A percentile compares a stretch with the other conserved stretches of the same genome.
phyloP scores from a whole-genome alignment of 73 alveolate genomes.

The Paramecium sexaurelia region DNA sequence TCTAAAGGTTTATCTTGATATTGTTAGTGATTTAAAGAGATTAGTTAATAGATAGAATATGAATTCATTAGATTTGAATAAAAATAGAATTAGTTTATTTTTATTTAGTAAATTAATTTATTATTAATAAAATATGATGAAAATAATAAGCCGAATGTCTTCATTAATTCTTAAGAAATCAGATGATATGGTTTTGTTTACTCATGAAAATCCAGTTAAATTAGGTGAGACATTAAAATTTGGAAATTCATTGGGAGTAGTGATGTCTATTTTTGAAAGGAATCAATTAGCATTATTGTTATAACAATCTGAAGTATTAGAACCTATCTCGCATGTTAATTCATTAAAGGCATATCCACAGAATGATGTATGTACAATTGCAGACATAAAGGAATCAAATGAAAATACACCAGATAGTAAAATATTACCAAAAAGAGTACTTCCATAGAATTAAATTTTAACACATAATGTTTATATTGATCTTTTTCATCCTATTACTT shows the following conservation, averaged over 20 bases:
- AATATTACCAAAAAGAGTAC: background rate
- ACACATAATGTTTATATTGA: constrained; percentile 26
- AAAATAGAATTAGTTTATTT: background rate
- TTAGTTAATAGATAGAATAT: no score
- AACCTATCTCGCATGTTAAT: background rate
- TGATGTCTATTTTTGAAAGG: constrained; percentile 1
- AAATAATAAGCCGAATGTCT: background rate
- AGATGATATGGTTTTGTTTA: background rate
- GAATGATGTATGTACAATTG: background rate
- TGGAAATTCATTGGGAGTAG: constrained; percentile 1
- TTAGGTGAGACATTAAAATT: constrained; percentile 9
- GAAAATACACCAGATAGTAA: background rate
- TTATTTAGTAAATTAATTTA: background rate
- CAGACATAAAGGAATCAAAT: constrained; percentile 1
- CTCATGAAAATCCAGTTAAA: background rate
- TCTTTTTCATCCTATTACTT: constrained; percentile 32
- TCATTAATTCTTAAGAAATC: constrained; percentile 23
- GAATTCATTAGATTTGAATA: no score
- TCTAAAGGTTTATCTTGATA: no score
- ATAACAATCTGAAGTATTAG: background rate
- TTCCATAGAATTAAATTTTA: background rate
- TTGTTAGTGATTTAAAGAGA: no score
- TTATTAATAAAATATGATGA: background rate
- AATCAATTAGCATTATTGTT: constrained; percentile 1
- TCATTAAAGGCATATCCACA: background rate